A percentile compares a stretch with the other conserved stretches of the same genome.
These are phyloP conservation scores for Aspergillus quadricinctus DNA, from an alignment of 2,329 filamentous ascomycete species.

Conservation along the genomic window DNA sequence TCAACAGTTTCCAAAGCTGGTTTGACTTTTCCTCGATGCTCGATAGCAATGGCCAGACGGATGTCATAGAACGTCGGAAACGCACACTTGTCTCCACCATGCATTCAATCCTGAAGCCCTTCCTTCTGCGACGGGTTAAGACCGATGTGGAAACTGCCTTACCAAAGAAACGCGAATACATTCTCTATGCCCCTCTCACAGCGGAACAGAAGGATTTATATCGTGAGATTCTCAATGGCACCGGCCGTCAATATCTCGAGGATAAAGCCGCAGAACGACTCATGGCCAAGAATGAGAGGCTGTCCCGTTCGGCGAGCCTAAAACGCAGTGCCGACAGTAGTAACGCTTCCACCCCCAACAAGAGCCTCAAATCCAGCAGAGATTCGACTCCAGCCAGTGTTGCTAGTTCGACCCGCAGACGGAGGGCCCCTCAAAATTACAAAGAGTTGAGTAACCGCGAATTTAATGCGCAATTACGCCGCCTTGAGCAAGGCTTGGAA, in stretches of 20 bases:
- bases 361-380: conserved; percentile 71
- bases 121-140: conserved; percentile 83
- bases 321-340: conserved; percentile 55
- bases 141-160: conserved; percentile 85
- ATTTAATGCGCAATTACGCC: conserved; percentile 67
- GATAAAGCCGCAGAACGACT: conserved; percentile 49
- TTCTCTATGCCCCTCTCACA: conserved; percentile 89
- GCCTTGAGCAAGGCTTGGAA: conserved; percentile 51
- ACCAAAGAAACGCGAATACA: conserved; percentile 96
- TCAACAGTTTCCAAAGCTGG: conserved; percentile 91
- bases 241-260: conserved; percentile 50
- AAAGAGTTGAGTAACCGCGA: conserved; percentile 74
- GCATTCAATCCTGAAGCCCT: conserved; percentile 86
- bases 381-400: conserved; percentile 66
- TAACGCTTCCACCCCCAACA: conserved; percentile 51
- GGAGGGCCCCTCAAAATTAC: conserved; percentile 54
- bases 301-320: conserved; percentile 42
- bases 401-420: conserved; percentile 47
- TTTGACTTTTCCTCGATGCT: conserved; percentile 94
- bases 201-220: conserved; percentile 89
- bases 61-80: conserved; percentile 74
- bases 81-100: conserved; percentile 79
- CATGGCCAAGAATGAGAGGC: conserved; percentile 31
- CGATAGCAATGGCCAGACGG: conserved; percentile 72
- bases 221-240: conserved; percentile 77